Percentiles rank a stretch among this genome's conserved stretches.
phyloP scores from a whole-genome alignment of 305 asterid genomes.

The Plantago rigida region DNA sequence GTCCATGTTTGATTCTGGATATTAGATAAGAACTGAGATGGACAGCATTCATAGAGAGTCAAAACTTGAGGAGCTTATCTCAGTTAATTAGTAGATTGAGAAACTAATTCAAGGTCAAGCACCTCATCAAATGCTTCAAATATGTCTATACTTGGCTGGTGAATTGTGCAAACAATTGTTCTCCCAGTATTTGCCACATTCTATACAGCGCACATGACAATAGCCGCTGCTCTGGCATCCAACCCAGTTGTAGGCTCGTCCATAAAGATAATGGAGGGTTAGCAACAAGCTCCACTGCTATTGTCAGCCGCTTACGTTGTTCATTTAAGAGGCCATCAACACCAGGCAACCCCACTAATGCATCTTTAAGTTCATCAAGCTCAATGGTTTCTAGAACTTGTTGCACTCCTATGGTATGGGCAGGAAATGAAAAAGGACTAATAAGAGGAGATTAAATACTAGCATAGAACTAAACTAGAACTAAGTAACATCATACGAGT shows the following conservation, averaged over 20 bases:
- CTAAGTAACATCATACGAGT: conserved; percentile 7
- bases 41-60: neutral
- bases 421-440: neutral
- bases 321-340: conserved; percentile 24
- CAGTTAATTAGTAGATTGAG: too few relatives aligned
- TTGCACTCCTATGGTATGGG: conserved; percentile 17
- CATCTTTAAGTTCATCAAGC: conserved; percentile 27
- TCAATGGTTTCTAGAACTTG: conserved; percentile 24
- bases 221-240: conserved; percentile 67
- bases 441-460: neutral
- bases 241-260: conserved; percentile 67
- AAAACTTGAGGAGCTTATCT: neutral
- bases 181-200: conserved; percentile 59
- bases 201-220: conserved; percentile 60
- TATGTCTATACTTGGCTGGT: conserved; percentile 67
- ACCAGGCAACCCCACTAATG: conserved; percentile 24
- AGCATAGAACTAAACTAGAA: neutral
- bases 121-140: conserved; percentile 83
- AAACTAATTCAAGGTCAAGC: too few relatives aligned
- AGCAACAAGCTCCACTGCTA: conserved; percentile 45
- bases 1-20: too few relatives aligned
- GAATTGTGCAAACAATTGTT: conserved; percentile 61
- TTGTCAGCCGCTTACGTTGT: conserved; percentile 29
- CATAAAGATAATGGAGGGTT: conserved; percentile 54
- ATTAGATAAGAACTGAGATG: too few relatives aligned